Evolutionary conservation across 2,329 filamentous ascomycete species (phyloP), one percentile per base, ranked within the genome.

Genomic region (Hymenoscyphus fructigenus): DNA sequence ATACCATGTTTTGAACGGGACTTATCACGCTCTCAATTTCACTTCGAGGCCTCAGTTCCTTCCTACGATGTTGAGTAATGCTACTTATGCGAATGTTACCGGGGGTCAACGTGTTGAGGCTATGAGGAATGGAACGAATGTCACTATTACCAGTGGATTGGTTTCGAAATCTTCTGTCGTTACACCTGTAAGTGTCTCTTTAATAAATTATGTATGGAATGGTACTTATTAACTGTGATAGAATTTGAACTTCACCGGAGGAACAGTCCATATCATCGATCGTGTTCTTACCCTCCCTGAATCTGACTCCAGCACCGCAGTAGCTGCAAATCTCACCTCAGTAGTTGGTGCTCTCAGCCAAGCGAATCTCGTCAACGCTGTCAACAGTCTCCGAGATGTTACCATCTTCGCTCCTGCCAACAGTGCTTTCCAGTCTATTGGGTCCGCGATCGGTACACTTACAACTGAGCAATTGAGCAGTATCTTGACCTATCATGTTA

Each of bases 181-280:
- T 7, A 74, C 71, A 5, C 66, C 73, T 20, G 76, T 71, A 66
- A 32, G 69, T 64, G 2, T n/a, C 23, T 20, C n/a, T 53, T 9
- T 17, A 4, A 6, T 1, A 32, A 32, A 36, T 14, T 36, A 15
- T 34, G 12, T 28, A 2, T 38, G 17, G 29, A 12, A 15, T 26
- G 5, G 17, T 53, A 12, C 15, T 23, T 60, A 29, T 12, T n/a
- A 10, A 2, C 2, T 34, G 28, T 7, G 10, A 55, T 47, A 83
- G 81, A 79, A 85, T 69, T 74, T 85, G 59, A 80, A 81, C 68
- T 83, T 83, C 70, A 72, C 76, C 28, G 80, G 80, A 58, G 82
- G 83, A 14, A 74, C 82, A 6, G 75, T 85, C 62, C 83, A 85
- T 50, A 72, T 84, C 15, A 77, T 84, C 62, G 82, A 84, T 73